Evolutionary conservation across 441 rosid species (phyloP).

Genomic region (Arabidopsis lyrata): DNA sequence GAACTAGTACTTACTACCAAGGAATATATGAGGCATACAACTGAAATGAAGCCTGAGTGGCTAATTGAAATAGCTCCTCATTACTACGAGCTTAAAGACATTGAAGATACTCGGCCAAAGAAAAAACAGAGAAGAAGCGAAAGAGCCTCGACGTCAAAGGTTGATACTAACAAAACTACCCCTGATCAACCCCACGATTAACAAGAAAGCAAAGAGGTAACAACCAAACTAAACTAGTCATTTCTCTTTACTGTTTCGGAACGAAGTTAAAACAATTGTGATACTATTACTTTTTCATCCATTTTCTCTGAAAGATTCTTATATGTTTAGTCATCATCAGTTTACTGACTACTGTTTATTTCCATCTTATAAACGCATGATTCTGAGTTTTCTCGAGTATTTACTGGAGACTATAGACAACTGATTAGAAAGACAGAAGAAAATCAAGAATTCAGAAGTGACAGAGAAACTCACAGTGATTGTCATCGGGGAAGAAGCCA

Average conservation of each 20-base stretch:
- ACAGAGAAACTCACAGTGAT: slow-evolving; percentile 25
- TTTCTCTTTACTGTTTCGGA: slow-evolving; percentile 22
- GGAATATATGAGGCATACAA: slow-evolving; percentile 46
- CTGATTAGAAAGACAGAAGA: slow-evolving; percentile 24
- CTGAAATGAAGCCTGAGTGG: slow-evolving; percentile 47
- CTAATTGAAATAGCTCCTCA: slow-evolving; percentile 46
- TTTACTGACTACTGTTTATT: slow-evolving; percentile 40
- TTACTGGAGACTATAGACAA: slow-evolving; percentile 32
- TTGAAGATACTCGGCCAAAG: slow-evolving; percentile 33
- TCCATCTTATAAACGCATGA: slow-evolving; percentile 25
- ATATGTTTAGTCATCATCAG: neutral
- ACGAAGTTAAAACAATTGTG: slow-evolving; percentile 18
- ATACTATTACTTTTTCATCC: neutral
- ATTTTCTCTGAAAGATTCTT: slow-evolving; percentile 25
- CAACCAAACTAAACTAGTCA: slow-evolving; percentile 16
- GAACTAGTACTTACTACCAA: slow-evolving; percentile 46
- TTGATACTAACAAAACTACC: slow-evolving; percentile 29
- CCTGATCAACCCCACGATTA: no score
- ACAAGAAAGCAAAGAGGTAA: slow-evolving; percentile 45
- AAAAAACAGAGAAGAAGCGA: slow-evolving; percentile 19
- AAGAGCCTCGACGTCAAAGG: neutral
- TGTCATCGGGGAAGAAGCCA: slow-evolving; percentile 14
- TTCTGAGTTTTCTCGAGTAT: slow-evolving; percentile 37
- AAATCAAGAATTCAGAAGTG: slow-evolving; percentile 25
- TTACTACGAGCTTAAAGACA: slow-evolving; percentile 44